Evolutionary conservation across 352 stramenopile genomes (phyloP).

Genomic region (Phytophthora hybrid): DNA sequence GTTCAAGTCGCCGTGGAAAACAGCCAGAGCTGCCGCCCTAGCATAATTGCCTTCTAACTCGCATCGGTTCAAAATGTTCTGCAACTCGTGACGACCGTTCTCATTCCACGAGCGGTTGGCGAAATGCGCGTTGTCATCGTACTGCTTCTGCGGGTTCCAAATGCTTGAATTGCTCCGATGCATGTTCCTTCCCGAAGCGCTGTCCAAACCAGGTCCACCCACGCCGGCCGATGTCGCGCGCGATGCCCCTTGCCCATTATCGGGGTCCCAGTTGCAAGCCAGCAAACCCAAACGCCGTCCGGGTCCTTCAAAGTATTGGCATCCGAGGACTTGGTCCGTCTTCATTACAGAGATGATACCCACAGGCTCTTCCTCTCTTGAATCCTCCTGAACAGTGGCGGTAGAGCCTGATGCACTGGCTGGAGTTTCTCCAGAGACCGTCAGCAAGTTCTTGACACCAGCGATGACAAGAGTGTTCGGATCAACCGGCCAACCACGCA

Average conservation of each 20-base stretch:
- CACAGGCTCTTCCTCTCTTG: slow-evolving; percentile 26
- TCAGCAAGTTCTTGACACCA: slow-evolving; percentile 77
- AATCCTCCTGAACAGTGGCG: slow-evolving; percentile 32
- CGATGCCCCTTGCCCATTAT: slow-evolving; percentile 52
- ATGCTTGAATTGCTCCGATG: slow-evolving; percentile 74
- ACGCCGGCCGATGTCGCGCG: slow-evolving; percentile 30
- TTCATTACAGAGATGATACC: slow-evolving; percentile 63
- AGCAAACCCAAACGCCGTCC: slow-evolving; percentile 72
- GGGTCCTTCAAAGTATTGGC: slow-evolving; percentile 77
- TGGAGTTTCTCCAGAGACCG: slow-evolving; percentile 32
- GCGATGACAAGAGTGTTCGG: slow-evolving; percentile 64
- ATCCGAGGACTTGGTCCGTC: slow-evolving; percentile 73
- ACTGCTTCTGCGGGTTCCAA: slow-evolving; percentile 69
- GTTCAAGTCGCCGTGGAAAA: slow-evolving; percentile 87
- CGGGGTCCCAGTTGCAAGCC: slow-evolving; percentile 87
- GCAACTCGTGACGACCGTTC: slow-evolving; percentile 61
- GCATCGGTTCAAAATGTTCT: slow-evolving; percentile 66
- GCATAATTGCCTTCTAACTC: slow-evolving; percentile 73
- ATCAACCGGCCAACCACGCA: slow-evolving; percentile 81
- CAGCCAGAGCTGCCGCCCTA: slow-evolving; percentile 73
- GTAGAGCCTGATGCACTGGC: slow-evolving; percentile 8
- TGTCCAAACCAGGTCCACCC: slow-evolving; percentile 43
- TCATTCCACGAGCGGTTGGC: slow-evolving; percentile 62
- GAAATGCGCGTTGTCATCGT: slow-evolving; percentile 59
- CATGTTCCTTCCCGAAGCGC: slow-evolving; percentile 45